A percentile compares a stretch with the other conserved stretches of the same genome.
These are phyloP conservation scores for Euphorbia corollata DNA, from an alignment of 441 rosid species.

Conservation along the genomic window DNA sequence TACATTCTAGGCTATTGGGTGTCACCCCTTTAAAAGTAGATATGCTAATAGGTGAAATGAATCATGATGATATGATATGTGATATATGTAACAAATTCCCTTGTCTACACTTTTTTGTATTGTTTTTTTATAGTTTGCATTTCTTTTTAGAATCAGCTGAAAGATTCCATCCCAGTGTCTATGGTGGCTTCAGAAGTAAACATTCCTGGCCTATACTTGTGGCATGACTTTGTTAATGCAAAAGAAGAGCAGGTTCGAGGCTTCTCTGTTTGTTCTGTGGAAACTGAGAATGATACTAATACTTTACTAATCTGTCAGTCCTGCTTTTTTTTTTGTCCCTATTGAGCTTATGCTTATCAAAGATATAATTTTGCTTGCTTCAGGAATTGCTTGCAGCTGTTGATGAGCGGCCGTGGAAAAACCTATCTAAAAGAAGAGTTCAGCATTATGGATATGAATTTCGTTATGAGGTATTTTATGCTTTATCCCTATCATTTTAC, in stretches of 20 bases:
- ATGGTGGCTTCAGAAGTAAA: constrained; percentile 52
- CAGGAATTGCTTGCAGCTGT: constrained; percentile 86
- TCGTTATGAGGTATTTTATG: constrained; percentile 46
- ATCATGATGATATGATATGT: neutral
- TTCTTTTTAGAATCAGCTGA: constrained; percentile 31
- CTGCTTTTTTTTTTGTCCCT: neutral
- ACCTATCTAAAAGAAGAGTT: constrained; percentile 76
- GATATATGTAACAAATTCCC: neutral
- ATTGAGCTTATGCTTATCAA: neutral
- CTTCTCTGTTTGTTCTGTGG: constrained; percentile 4
- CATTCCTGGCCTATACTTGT: constrained; percentile 68
- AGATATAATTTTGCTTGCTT: constrained; percentile 11
- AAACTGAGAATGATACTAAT: neutral
- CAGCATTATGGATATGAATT: constrained; percentile 95
- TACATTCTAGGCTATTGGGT: neutral
- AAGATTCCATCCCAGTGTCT: constrained; percentile 44
- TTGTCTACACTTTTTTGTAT: neutral
- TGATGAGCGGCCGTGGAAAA: constrained; percentile 65
- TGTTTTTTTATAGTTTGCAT: neutral
- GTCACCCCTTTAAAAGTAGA: neutral
- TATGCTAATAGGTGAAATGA: neutral
- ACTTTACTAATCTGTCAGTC: neutral
- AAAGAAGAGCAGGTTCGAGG: constrained; percentile 61
- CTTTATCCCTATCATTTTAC: constrained; percentile 3
- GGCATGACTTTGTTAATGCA: constrained; percentile 51